Evolutionary conservation across 2,329 filamentous ascomycete species (phyloP).

Genomic region (Monosporascus sp.): DNA sequence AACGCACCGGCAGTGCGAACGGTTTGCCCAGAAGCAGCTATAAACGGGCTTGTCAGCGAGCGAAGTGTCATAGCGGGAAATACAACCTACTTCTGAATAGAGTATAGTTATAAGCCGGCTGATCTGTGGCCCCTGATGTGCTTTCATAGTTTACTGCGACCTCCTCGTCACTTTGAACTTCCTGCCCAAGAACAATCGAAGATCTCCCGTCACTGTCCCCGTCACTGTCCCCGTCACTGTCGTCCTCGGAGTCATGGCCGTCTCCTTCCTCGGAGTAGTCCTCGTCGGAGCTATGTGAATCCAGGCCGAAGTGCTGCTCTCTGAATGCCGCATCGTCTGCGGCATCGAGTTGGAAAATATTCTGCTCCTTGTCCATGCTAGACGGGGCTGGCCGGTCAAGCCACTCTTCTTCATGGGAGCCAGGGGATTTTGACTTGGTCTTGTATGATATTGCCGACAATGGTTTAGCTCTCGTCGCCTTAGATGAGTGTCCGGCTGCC

Average conservation of each 20-base stretch:
- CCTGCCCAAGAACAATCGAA: background rate
- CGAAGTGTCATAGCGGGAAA: background rate
- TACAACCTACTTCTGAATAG: background rate
- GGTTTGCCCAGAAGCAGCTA: constrained; percentile 7
- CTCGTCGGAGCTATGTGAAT: background rate
- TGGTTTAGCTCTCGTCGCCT: no score
- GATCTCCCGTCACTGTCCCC: no score
- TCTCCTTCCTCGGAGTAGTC: background rate
- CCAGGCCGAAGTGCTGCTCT: background rate
- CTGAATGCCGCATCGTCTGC: background rate
- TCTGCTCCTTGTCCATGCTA: no score
- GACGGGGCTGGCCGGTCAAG: no score
- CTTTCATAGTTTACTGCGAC: background rate
- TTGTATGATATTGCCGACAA: no score
- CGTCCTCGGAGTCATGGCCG: no score
- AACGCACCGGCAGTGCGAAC: constrained; percentile 20
- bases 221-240: no score
- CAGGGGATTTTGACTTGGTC: no score
- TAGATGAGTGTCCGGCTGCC: no score
- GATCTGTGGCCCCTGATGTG: background rate
- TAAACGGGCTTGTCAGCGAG: background rate
- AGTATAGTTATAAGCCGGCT: background rate
- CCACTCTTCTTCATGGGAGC: no score
- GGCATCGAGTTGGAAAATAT: no score
- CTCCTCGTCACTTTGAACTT: background rate